Conservation (phyloP, 345 rosid species). For the Xanthoceras sorbifolium region DNA sequence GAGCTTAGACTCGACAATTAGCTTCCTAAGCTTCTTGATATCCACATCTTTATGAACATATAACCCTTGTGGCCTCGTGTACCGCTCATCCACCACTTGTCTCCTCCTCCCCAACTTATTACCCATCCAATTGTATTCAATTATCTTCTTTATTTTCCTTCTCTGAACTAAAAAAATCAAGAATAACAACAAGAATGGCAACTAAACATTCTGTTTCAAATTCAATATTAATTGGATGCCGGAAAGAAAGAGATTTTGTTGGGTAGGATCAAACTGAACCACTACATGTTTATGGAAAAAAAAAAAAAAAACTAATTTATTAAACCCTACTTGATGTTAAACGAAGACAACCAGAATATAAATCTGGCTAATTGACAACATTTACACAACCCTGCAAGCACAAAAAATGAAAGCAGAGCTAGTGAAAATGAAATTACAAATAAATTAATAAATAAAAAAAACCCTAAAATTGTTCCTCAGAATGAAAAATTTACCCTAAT, state of each 20-base stretch:
- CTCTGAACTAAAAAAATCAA: conserved; percentile 18
- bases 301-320: neutral
- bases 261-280: neutral
- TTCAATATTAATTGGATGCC: neutral
- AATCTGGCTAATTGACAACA: neutral
- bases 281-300: neutral
- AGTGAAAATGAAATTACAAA: conserved; percentile 3
- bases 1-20: conserved; percentile 91
- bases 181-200: neutral
- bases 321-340: conserved; percentile 19
- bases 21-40: conserved; percentile 89
- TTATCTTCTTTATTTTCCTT: conserved; percentile 2
- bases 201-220: conserved; percentile 16
- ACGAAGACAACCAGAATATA: conserved; percentile 3
- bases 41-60: conserved; percentile 92
- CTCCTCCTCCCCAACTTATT: conserved; percentile 89
- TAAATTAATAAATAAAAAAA: neutral
- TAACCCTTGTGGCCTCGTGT: conserved; percentile 89
- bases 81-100: conserved; percentile 89
- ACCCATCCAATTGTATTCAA: conserved; percentile 59
- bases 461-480: neutral
- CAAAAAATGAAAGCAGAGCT: neutral
- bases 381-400: conserved; percentile 24
- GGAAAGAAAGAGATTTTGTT: neutral
- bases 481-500: neutral